Conservation (phyloP, 768 basidiomycete species). For the Xerocomellus chrysenteron region DNA sequence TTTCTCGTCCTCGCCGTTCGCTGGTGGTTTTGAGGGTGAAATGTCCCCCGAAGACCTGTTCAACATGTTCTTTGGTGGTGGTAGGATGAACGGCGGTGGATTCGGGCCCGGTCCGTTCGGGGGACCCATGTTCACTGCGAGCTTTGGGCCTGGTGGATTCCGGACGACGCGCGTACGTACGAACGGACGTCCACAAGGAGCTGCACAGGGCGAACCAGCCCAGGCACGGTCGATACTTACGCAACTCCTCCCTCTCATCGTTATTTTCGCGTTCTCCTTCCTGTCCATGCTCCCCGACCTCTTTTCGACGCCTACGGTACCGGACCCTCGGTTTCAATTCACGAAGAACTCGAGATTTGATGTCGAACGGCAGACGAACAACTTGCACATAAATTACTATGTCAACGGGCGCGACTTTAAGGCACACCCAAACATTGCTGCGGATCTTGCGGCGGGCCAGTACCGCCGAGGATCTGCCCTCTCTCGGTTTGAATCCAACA, state of each 20-base stretch:
- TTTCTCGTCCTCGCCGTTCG: slow-evolving; percentile 52
- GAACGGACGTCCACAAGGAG: slow-evolving; percentile 38
- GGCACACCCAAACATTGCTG: slow-evolving; percentile 72
- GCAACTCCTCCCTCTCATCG: slow-evolving; percentile 81
- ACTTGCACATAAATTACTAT: slow-evolving; percentile 75
- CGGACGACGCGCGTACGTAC: slow-evolving; percentile 56
- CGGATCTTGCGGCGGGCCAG: slow-evolving; percentile 56
- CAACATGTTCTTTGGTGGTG: slow-evolving; percentile 95
- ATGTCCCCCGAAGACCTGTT: slow-evolving; percentile 95
- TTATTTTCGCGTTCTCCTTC: slow-evolving; percentile 83
- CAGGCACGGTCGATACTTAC: slow-evolving; percentile 60
- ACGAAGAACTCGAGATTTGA: slow-evolving; percentile 57
- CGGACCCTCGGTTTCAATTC: slow-evolving; percentile 83
- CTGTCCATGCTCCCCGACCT: slow-evolving; percentile 77
- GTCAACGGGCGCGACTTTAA: slow-evolving; percentile 78
- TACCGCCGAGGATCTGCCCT: slow-evolving; percentile 35
- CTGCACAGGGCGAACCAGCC: slow-evolving; percentile 38
- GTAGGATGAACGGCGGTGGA: slow-evolving; percentile 43
- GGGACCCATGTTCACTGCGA: slow-evolving; percentile 65
- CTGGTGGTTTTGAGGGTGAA: slow-evolving; percentile 70
- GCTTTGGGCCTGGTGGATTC: slow-evolving; percentile 85
- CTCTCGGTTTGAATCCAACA: slow-evolving; percentile 65
- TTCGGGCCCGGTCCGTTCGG: slow-evolving; percentile 54
- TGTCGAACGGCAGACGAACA: slow-evolving; percentile 67
- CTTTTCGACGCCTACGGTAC: slow-evolving; percentile 62